Conservation (phyloP, 164 flowering plant species). For the Piper betle region DNA sequence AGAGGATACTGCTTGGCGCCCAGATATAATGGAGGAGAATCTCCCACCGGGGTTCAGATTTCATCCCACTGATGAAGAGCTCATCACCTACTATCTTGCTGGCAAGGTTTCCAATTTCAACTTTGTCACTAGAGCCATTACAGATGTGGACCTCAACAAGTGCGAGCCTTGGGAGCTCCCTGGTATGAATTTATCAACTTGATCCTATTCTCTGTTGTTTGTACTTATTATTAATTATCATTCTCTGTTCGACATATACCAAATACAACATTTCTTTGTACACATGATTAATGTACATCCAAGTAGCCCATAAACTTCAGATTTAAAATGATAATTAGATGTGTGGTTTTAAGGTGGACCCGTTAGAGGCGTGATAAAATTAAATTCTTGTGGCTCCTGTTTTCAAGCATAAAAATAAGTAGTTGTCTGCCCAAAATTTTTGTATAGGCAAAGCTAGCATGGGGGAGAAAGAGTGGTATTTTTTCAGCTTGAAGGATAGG, state of each 20-base stretch:
- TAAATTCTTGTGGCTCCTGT: no score
- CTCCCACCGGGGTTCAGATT: slow-evolving; percentile 78
- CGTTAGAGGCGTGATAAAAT: no score
- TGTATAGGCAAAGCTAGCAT: slow-evolving; percentile 58
- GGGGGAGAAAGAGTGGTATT: slow-evolving; percentile 96
- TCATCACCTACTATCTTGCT: slow-evolving; percentile 53
- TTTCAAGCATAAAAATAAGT: no score
- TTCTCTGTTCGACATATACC: no score
- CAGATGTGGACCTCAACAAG: slow-evolving; percentile 67
- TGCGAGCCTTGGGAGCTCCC: slow-evolving; percentile 86
- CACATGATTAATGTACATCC: no score
- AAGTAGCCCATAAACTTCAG: no score
- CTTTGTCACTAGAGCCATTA: slow-evolving; percentile 41
- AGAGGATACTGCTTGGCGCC: no score
- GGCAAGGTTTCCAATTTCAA: slow-evolving; percentile 48
- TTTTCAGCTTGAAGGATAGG: slow-evolving; percentile 14
- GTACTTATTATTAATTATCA: no score
- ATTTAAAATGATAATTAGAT: no score
- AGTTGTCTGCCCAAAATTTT: neutral
- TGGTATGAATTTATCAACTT: slow-evolving; percentile 15
- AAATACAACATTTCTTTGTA: no score
- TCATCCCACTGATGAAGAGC: slow-evolving; percentile 72
- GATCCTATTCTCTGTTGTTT: neutral
- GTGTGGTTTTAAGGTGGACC: no score
- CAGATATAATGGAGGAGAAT: slow-evolving; percentile 33